Conservation (phyloP, 208 protist genomes). For the Crithidia thermophila region DNA sequence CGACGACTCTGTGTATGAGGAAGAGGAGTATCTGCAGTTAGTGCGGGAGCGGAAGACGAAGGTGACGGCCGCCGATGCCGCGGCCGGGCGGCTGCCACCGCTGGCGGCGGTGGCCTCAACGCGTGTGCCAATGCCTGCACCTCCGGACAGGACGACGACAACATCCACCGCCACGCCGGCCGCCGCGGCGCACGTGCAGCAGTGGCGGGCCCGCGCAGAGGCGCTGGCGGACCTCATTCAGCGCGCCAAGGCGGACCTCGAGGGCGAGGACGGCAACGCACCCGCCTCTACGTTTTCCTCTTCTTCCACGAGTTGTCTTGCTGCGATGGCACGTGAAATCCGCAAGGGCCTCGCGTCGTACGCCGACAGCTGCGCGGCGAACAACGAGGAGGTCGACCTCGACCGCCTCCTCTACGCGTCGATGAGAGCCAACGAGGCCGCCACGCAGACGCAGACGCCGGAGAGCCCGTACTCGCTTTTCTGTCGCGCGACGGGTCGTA, state of each 20-base stretch:
- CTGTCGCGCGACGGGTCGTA: neutral
- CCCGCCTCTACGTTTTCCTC: neutral
- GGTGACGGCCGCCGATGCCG: neutral
- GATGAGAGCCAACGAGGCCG: neutral
- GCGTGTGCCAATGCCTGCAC: constrained; percentile 9
- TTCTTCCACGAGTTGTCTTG: too few species aligned
- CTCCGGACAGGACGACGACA: neutral
- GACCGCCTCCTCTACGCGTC: constrained; percentile 37
- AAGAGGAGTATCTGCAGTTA: too few species aligned
- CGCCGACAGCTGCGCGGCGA: constrained; percentile 13
- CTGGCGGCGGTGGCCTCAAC: constrained; percentile 24
- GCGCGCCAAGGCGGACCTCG: constrained; percentile 2
- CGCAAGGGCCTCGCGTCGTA: too few species aligned
- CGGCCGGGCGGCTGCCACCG: constrained; percentile 7
- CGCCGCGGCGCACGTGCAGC: neutral
- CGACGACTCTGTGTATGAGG: too few species aligned
- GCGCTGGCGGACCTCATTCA: constrained; percentile 22
- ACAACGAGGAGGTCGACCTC: constrained; percentile 28
- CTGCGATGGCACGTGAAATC: too few species aligned
- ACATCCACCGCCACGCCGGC: neutral
- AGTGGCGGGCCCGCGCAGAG: constrained; percentile 21
- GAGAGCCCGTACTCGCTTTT: neutral
- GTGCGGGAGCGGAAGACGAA: too few species aligned
- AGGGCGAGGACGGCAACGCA: constrained; percentile 4
- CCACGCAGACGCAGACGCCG: neutral